Percentiles rank a stretch among this genome's conserved stretches.
Conservation (phyloP, 495 filamentous ascomycete genomes). For the Penicillium macrosclerotiorum region DNA sequence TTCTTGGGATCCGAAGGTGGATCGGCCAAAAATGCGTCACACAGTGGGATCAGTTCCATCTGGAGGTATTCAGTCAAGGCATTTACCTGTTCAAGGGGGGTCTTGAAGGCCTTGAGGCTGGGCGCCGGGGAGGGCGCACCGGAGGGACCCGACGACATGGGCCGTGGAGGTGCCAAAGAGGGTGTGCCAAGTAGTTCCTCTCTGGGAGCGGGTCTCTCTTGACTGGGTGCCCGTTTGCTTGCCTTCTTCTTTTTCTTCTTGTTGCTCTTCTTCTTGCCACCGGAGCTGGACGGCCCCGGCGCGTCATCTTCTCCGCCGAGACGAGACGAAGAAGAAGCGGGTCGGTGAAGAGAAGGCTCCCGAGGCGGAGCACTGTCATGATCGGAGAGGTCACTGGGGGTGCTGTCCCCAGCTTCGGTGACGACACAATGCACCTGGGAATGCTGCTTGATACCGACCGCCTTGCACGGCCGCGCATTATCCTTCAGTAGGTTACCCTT, state of each 20-base stretch:
- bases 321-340: slow-evolving; percentile 17
- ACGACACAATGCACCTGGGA: slow-evolving; percentile 69
- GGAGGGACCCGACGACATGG: slow-evolving; percentile 21
- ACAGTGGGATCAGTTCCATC: slow-evolving; percentile 63
- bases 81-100: slow-evolving; percentile 69
- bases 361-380: slow-evolving; percentile 29
- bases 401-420: slow-evolving; percentile 53
- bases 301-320: slow-evolving; percentile 33
- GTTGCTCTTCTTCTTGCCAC: slow-evolving; percentile 33
- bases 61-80: slow-evolving; percentile 65
- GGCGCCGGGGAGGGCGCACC: slow-evolving; percentile 35
- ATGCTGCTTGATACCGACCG: slow-evolving; percentile 77
- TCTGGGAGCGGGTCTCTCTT: slow-evolving; percentile 38
- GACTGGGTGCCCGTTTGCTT: slow-evolving; percentile 20
- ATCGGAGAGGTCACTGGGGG: slow-evolving; percentile 46
- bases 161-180: slow-evolving; percentile 17
- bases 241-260: slow-evolving; percentile 40
- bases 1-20: slow-evolving; percentile 72
- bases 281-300: slow-evolving; percentile 16
- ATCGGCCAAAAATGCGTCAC: slow-evolving; percentile 57
- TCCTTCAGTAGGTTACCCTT: slow-evolving; percentile 77
- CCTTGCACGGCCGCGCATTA: slow-evolving; percentile 58
- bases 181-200: slow-evolving; percentile 10
- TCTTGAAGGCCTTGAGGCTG: slow-evolving; percentile 30
- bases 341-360: slow-evolving; percentile 11